Evolutionary conservation across 331 rosid genomes (phyloP).

Genomic region (Malus hybrid): DNA sequence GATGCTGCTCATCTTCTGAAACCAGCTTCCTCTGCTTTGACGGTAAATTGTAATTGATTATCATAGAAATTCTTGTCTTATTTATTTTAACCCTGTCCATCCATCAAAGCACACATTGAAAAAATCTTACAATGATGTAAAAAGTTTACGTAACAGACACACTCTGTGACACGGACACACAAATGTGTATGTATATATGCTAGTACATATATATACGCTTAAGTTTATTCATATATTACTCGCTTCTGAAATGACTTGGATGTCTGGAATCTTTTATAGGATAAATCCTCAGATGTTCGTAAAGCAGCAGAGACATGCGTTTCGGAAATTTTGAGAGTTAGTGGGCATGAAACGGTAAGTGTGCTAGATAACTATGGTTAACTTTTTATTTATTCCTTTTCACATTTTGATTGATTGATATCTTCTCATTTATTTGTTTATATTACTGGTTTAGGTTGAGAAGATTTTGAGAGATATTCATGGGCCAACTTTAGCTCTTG

Average conservation of each 20-base stretch:
- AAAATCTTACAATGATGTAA: neutral
- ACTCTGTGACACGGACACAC: neutral
- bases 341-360: slow-evolving; percentile 72
- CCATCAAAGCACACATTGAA: neutral
- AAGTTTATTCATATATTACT: neutral
- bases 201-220: neutral
- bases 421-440: slow-evolving; percentile 12
- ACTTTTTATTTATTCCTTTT: slow-evolving; percentile 6
- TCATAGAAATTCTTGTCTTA: neutral
- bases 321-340: slow-evolving; percentile 77
- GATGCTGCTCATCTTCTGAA: slow-evolving; percentile 86
- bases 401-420: neutral
- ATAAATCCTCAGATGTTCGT: slow-evolving; percentile 97
- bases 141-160: neutral
- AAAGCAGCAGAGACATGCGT: slow-evolving; percentile 92
- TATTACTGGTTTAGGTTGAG: slow-evolving; percentile 45
- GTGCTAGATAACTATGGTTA: neutral
- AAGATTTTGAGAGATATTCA: slow-evolving; percentile 65
- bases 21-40: slow-evolving; percentile 89
- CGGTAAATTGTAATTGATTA: slow-evolving; percentile 38
- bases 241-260: slow-evolving; percentile 9
- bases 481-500: slow-evolving; percentile 69
- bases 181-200: neutral
- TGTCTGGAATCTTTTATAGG: slow-evolving; percentile 39
- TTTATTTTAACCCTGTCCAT: neutral